Evolutionary conservation across 148 eudicot genomes (phyloP).

Genomic region (Polygonum aviculare): DNA sequence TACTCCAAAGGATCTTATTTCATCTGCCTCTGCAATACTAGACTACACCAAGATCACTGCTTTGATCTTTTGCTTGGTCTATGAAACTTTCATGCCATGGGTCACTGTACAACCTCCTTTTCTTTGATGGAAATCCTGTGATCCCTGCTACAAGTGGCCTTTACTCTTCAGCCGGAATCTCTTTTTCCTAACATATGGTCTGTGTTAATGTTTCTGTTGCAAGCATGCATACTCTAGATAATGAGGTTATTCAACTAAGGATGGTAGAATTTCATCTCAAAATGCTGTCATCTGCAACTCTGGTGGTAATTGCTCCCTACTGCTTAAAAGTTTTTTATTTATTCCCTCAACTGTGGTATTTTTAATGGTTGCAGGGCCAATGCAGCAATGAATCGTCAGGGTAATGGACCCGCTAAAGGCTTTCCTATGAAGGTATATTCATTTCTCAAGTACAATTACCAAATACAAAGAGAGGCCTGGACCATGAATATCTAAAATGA

Average conservation of each 20-base stretch:
- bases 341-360: constrained; percentile 17
- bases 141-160: constrained; percentile 8
- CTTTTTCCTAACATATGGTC: constrained; percentile 19
- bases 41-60: not conserved
- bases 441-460: not conserved
- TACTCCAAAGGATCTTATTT: not conserved
- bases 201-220: constrained; percentile 14
- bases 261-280: constrained; percentile 6
- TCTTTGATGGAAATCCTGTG: constrained; percentile 6
- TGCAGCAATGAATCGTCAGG: constrained; percentile 19
- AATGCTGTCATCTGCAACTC: constrained; percentile 9
- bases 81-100: not conserved
- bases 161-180: constrained; percentile 13
- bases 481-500: not conserved
- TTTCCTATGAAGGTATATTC: constrained; percentile 30
- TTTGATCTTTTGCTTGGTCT: not conserved
- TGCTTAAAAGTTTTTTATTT: constrained; percentile 14
- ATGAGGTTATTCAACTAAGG: constrained; percentile 6
- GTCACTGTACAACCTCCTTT: not conserved
- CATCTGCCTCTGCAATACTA: not conserved
- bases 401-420: constrained; percentile 15
- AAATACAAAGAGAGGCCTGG: not conserved
- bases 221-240: constrained; percentile 9
- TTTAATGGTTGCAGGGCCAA: constrained; percentile 47
- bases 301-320: constrained; percentile 19